phyloP scores from a whole-genome alignment of 192 early-diverging fungal species.

The Coemansia sp. region DNA sequence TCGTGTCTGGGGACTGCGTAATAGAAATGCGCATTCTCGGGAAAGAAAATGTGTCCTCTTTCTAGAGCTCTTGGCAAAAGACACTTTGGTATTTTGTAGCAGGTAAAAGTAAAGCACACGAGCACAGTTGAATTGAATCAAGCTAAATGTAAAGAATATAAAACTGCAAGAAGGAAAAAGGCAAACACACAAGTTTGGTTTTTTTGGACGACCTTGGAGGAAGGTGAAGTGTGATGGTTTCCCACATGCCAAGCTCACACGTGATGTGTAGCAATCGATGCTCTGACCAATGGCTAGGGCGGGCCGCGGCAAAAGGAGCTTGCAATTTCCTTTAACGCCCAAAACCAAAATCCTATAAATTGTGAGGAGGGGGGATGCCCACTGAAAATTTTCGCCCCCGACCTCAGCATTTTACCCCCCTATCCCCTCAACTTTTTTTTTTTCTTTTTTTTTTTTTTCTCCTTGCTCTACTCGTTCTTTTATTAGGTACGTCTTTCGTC shows the following conservation, averaged over 20 bases:
- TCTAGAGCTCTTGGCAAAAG: not conserved
- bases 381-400: not conserved
- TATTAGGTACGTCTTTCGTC: not conserved
- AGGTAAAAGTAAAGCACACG: not conserved
- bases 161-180: not conserved
- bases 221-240: not conserved
- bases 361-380: not conserved
- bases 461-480: too few relatives aligned
- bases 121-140: not conserved
- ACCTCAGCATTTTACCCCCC: not conserved
- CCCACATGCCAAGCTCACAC: not conserved
- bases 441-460: not conserved
- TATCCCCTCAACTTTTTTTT: not conserved
- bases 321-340: not conserved
- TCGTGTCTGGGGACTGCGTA: constrained; percentile 22
- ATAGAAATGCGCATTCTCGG: constrained; percentile 35
- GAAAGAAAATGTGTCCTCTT: not conserved
- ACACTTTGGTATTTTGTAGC: constrained; percentile 2
- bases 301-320: not conserved
- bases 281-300: not conserved
- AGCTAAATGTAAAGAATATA: not conserved
- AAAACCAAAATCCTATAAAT: not conserved
- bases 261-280: not conserved
- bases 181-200: too few relatives aligned
- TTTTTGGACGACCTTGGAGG: too few relatives aligned